Base-by-base conservation (phyloP, 225 moss, liverwort and hornwort species). In the Bryoerythrophyllum caledonicum region DNA sequence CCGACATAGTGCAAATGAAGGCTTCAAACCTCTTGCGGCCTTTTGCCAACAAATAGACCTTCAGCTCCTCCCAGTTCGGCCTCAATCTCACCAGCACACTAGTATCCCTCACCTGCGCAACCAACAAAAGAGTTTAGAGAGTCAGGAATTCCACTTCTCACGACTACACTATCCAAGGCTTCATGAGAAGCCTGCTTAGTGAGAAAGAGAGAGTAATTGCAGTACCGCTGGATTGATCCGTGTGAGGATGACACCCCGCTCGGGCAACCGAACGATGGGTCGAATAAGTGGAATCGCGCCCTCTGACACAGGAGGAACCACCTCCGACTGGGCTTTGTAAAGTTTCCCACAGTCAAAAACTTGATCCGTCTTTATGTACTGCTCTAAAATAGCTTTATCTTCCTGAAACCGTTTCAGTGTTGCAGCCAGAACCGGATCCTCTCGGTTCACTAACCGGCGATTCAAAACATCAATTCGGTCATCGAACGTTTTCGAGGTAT, bases 1-100 rank as follows among this genome's bases (percentile, higher is more conserved):
- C 99, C 54, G 99, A 95, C 99, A 99, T 99, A 32, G 99, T 99
- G 84, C 99, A 99, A 41, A 99, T 99, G 80, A 90, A 99, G 71
- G 93, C 93, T 83, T 99, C 99, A 89, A 99, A 99, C 71, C 99
- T 90, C 69, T 95, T 99, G 72, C 99, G 88, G 68, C 95, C 95
- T 76, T 95, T 99, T 27, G 99, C 99, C 78, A 92, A 87, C 79
- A 99, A 85, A 72, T 99, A 99, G 62, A 86, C 84, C 70, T 93
- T 87, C 76, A 99, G 76, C 54, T 99, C 99, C 53, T 99, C 95
- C 99, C 99, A 99, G 58, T 90, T 86, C 70, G 99, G 99, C 74
- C 99, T 89, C 74, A 99, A 83, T 57, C 91, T 90, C 52, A 99
- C 99, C 63, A 99, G 76, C 68, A 99, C 99, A 78, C 99, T 99